Percentiles rank a stretch among this genome's conserved stretches.
Evolutionary conservation across 2,329 filamentous ascomycete species (phyloP).

Genomic region (Colletotrichum karsti): DNA sequence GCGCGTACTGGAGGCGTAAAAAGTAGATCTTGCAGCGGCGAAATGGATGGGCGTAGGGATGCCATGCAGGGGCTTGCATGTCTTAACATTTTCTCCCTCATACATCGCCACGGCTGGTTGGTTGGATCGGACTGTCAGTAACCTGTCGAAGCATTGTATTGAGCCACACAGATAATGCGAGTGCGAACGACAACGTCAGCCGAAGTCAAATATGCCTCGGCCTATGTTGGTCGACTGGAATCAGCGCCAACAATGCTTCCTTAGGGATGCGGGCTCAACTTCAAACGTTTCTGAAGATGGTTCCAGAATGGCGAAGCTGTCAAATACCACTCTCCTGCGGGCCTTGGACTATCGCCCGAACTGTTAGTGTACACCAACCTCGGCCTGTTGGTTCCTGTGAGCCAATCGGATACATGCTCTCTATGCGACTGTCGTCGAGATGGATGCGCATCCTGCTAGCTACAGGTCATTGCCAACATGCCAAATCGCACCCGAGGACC

Average conservation of each 20-base stretch:
- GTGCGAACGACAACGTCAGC: not conserved
- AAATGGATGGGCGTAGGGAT: not conserved
- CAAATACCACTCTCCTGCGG: not conserved
- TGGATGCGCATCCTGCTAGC: too few relatives aligned
- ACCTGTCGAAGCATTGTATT: not conserved
- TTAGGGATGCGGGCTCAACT: not conserved
- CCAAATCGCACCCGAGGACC: too few relatives aligned
- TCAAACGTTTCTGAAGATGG: not conserved
- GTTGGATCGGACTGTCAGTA: not conserved
- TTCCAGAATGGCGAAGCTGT: not conserved
- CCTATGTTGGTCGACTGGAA: too few relatives aligned
- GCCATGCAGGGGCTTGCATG: slow-evolving; percentile 15
- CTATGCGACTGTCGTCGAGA: too few relatives aligned
- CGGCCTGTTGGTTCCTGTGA: not conserved
- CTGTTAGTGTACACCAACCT: not conserved
- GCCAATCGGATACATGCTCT: not conserved
- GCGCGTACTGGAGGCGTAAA: not conserved
- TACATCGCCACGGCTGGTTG: not conserved
- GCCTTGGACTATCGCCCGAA: not conserved
- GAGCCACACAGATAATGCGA: slow-evolving; percentile 4
- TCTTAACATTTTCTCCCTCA: not conserved
- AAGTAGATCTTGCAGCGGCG: not conserved
- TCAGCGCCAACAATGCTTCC: too few relatives aligned
- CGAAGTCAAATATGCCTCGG: not conserved
- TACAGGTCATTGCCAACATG: too few relatives aligned